Percentiles rank a stretch among this genome's conserved stretches.
These are phyloP conservation scores for Myochromella boudieri DNA, from an alignment of 768 basidiomycete genomes.

Conservation along the genomic window DNA sequence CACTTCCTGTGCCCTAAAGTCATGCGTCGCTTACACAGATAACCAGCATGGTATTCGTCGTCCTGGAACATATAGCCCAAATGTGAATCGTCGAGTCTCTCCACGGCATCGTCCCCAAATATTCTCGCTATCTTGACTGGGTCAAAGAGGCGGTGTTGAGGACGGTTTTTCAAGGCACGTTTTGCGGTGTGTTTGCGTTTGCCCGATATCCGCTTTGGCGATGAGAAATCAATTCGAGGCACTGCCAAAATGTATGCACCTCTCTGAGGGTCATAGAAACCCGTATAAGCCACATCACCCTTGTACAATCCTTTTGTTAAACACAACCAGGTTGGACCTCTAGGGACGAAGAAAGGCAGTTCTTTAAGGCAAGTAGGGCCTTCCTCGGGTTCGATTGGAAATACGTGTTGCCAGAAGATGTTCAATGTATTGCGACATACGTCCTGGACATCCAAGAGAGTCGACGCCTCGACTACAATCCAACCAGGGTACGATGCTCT, in stretches of 20 bases:
- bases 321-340: not conserved
- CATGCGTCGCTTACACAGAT: too few relatives aligned
- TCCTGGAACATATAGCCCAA: too few relatives aligned
- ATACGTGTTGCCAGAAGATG: not conserved
- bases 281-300: not conserved
- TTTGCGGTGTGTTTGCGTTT: too few relatives aligned
- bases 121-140: too few relatives aligned
- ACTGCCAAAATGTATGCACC: not conserved
- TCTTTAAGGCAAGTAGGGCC: not conserved
- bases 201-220: too few relatives aligned
- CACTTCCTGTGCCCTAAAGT: too few relatives aligned
- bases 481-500: constrained; percentile 5
- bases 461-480: constrained; percentile 5
- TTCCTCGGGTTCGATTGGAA: not conserved
- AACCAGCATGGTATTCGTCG: too few relatives aligned
- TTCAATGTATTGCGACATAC: not conserved
- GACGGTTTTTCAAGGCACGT: too few relatives aligned
- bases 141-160: too few relatives aligned
- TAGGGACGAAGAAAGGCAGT: not conserved
- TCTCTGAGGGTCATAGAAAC: not conserved
- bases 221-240: not conserved
- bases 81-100: too few relatives aligned
- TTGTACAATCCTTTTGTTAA: not conserved
- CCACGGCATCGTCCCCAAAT: too few relatives aligned
- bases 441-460: not conserved